phyloP scores from a whole-genome alignment of 352 stramenopile species.

The Discostella stelligera region DNA sequence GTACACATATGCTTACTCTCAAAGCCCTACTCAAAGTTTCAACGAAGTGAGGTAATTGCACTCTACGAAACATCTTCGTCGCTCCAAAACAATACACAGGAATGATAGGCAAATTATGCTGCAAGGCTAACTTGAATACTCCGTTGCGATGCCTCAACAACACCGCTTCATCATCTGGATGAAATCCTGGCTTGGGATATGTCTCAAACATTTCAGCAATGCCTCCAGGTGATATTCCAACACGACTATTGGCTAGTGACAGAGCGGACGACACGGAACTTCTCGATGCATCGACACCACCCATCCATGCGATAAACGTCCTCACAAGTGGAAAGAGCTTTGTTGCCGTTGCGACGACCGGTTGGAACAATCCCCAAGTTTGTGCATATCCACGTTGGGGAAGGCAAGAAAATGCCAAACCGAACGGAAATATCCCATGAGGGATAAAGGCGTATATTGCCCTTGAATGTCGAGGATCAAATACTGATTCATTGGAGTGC shows the following conservation, averaged over 20 bases:
- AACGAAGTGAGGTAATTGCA: constrained; percentile 73
- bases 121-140: constrained; percentile 80
- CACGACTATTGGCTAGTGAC: constrained; percentile 31
- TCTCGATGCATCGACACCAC: constrained; percentile 67
- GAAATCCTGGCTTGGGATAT: constrained; percentile 69
- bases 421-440: constrained; percentile 82
- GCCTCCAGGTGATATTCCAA: constrained; percentile 71
- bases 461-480: constrained; percentile 47
- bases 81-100: constrained; percentile 84
- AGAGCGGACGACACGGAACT: constrained; percentile 45
- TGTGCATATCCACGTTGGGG: constrained; percentile 47
- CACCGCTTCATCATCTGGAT: constrained; percentile 80
- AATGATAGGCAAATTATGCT: constrained; percentile 77
- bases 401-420: constrained; percentile 72
- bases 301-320: constrained; percentile 67
- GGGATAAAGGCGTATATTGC: constrained; percentile 77
- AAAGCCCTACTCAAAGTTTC: constrained; percentile 79
- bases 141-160: constrained; percentile 77
- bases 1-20: constrained; percentile 80
- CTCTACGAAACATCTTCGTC: constrained; percentile 79
- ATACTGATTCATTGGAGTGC: constrained; percentile 14
- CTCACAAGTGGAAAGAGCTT: constrained; percentile 73
- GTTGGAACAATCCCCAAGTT: constrained; percentile 71
- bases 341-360: constrained; percentile 77
- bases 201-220: constrained; percentile 86